Base-by-base conservation (phyloP, 495 filamentous ascomycete species). In the Xanthoparmelia taractica region DNA sequence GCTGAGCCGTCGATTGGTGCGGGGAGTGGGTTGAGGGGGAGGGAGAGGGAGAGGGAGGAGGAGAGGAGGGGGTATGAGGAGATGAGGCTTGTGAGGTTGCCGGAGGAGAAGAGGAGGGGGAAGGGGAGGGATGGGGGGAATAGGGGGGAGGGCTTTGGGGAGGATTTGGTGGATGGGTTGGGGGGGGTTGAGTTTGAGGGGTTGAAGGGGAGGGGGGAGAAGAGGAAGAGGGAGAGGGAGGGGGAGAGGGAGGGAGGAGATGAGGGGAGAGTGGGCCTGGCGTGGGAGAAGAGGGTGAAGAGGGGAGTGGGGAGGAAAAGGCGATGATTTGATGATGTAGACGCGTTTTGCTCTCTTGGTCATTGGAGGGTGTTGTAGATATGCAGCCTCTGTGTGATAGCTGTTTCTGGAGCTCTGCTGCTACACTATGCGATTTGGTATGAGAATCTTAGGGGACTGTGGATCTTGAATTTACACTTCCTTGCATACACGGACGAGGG, bases 221-320 rank as follows among this genome's bases (percentile, higher is more conserved):
- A 93, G 77, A 82, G 82, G 79, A 0, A 71, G 71, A 37, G 87
- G 47, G 81, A 80, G 50, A 79, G 77, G 58, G 81, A 80, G 50
- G 79, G 77, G 57, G 87, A 85, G 66, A n/a, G 4, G 34, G 5
- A 36, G 34, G 77, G 74, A 0, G 75, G 73, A 5, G 82, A 81
- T 86, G 89, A 85, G 89, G 71, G 92, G 91, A 73, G 80, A 82
- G 61, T 76, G 88, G 61, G 91, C 89, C 91, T 92, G 73, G 80
- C 82, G 60, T 76, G 89, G 61, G 91, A 89, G 80, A 82, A 84
- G 65, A 66, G 66, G 45, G 63, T 64, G 29, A 68, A 61, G 63
- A 68, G 45, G 47, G 68, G 65, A 1, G 34, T 66, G 36, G 65
- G 65, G 37, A 61, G 60, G 60, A 66, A 60, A 23, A 66, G 65